These are phyloP conservation scores for Phytophthora pseudosyringae DNA, from an alignment of 352 stramenopile species.

Conservation along the genomic window DNA sequence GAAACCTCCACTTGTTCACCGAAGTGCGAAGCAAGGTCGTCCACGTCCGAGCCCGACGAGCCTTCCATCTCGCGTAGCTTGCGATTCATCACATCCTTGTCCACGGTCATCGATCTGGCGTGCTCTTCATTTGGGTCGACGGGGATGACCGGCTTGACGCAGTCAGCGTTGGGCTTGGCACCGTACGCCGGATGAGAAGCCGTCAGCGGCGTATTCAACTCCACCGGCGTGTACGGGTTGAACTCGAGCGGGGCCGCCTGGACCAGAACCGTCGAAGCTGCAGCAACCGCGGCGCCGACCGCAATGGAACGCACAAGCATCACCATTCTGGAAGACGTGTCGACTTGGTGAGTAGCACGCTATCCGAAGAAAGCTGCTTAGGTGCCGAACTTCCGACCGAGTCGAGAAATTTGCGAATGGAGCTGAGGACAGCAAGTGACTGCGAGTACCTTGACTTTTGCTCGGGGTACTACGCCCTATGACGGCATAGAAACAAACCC, in stretches of 20 bases:
- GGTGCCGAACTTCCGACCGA: conserved; percentile 16
- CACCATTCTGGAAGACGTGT: conserved; percentile 8
- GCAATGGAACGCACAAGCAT: background rate
- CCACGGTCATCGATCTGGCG: conserved; percentile 1
- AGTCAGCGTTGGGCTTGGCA: conserved; percentile 18
- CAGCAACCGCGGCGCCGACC: conserved; percentile 1
- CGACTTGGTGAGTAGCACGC: background rate
- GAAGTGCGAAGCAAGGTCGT: conserved; percentile 33
- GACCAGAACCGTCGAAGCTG: conserved; percentile 1
- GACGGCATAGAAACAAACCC: conserved; percentile 4
- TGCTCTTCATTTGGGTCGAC: conserved; percentile 16
- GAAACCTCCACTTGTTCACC: conserved; percentile 28
- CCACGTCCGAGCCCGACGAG: conserved; percentile 31
- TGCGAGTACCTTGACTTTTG: background rate
- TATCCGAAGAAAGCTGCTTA: conserved; percentile 4
- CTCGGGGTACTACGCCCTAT: background rate
- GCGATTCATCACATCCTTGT: conserved; percentile 4
- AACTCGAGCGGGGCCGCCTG: background rate
- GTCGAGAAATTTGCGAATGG: conserved; percentile 7
- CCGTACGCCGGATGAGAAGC: conserved; percentile 21
- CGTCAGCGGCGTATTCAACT: background rate
- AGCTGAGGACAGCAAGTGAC: background rate
- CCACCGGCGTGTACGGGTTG: conserved; percentile 1
- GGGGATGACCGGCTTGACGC: conserved; percentile 24
- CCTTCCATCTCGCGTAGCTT: conserved; percentile 25